Evolutionary conservation across 208 protist genomes (phyloP).

Genomic region (Novymonas esmeraldas): DNA sequence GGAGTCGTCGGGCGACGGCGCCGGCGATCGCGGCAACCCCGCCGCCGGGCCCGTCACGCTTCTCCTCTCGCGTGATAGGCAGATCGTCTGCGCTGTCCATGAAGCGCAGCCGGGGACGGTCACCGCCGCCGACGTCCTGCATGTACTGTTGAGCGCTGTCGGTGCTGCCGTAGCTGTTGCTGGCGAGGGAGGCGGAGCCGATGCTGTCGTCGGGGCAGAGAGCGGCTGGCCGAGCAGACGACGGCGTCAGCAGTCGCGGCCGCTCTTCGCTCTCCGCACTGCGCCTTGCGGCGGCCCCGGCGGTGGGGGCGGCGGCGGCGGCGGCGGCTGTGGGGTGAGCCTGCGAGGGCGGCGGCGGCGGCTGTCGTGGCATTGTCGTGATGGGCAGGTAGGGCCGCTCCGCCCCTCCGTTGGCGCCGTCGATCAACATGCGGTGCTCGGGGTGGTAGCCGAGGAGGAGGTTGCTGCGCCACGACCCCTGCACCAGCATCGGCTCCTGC

Average conservation of each 20-base stretch:
- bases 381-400: constrained; percentile 10
- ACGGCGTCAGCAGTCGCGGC: neutral
- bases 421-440: constrained; percentile 18
- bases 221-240: neutral
- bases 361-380: constrained; percentile 1
- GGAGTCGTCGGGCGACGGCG: constrained; percentile 6
- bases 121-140: constrained; percentile 1
- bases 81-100: constrained; percentile 11
- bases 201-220: neutral
- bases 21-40: neutral
- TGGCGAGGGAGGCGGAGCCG: constrained; percentile 2
- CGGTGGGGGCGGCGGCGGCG: neutral
- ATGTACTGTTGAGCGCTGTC: constrained; percentile 10
- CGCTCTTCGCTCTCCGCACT: neutral
- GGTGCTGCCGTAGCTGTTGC: constrained; percentile 20
- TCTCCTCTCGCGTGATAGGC: constrained; percentile 4
- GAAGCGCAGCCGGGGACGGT: neutral
- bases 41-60: neutral
- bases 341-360: constrained; percentile 11
- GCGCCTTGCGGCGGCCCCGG: neutral
- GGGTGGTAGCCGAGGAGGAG: constrained; percentile 67
- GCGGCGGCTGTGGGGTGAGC: neutral
- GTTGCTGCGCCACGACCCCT: constrained; percentile 94
- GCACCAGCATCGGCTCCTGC: constrained; percentile 95
- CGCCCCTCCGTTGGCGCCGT: constrained; percentile 16